phyloP scores from a whole-genome alignment of 2,329 filamentous ascomycete genomes.

The Cladosporium velox region DNA sequence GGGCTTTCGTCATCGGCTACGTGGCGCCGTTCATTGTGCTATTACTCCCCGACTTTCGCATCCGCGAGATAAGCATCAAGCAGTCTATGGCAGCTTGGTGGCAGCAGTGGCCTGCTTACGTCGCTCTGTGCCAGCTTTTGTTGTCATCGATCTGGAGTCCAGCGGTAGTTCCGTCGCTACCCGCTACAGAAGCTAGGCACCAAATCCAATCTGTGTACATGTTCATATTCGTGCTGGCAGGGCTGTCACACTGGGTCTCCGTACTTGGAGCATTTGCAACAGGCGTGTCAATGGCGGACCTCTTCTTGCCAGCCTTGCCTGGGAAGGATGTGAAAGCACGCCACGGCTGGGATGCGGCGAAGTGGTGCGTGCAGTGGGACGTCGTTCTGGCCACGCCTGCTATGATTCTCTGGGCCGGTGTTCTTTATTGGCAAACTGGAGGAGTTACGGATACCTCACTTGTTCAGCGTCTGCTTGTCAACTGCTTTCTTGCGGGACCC shows the following conservation, averaged over 20 bases:
- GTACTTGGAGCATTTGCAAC: not conserved
- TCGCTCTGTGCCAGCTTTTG: not conserved
- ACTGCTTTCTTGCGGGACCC: not conserved
- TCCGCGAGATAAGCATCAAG: not conserved
- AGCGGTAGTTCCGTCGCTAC: not conserved
- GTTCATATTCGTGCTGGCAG: not conserved
- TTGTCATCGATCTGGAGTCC: not conserved
- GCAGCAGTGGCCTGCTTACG: conserved; percentile 5
- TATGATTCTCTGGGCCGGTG: not conserved
- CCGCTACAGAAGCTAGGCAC: not conserved
- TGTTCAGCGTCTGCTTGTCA: not conserved
- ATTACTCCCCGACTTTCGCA: not conserved
- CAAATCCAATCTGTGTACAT: not conserved
- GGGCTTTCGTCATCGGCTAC: not conserved
- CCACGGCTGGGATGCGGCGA: not conserved
- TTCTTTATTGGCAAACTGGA: not conserved
- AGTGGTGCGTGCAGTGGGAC: conserved; percentile 2
- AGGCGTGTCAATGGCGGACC: not conserved
- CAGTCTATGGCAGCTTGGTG: not conserved
- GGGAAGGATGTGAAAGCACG: not conserved
- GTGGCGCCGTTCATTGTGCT: not conserved
- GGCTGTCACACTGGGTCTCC: not conserved
- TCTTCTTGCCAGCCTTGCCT: not conserved
- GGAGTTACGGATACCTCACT: not conserved
- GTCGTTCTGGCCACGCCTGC: not conserved